Evolutionary conservation across 257 asterid species (phyloP).

Genomic region (Catharanthus roseus): DNA sequence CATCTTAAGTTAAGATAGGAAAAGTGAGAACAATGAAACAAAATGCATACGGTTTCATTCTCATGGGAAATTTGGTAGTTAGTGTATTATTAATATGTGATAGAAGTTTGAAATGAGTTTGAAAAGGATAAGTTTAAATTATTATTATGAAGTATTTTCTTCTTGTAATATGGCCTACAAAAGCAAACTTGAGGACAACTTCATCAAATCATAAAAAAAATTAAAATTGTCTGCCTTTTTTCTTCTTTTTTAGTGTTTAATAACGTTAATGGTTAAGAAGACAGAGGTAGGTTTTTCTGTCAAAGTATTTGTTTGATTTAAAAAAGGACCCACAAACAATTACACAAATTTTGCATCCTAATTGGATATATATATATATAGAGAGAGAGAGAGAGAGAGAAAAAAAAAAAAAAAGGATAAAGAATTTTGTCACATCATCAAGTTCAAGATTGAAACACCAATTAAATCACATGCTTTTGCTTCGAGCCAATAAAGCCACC

Average conservation of each 20-base stretch:
- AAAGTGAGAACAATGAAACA: too few species aligned
- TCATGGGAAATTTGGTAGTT: too few species aligned
- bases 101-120: not conserved
- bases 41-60: too few species aligned
- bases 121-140: constrained; percentile 10
- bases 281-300: constrained; percentile 11
- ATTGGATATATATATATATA: too few species aligned
- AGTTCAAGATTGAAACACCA: not conserved
- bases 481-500: constrained; percentile 1
- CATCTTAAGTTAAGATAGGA: too few species aligned
- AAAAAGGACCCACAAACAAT: constrained; percentile 12
- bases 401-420: too few species aligned
- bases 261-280: constrained; percentile 19
- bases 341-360: not conserved
- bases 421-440: too few species aligned
- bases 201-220: constrained; percentile 16
- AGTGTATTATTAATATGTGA: too few species aligned
- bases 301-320: not conserved
- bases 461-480: constrained; percentile 10
- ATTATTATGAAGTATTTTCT: too few species aligned
- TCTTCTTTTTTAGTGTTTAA: constrained; percentile 4
- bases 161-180: constrained; percentile 23
- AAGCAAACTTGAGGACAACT: constrained; percentile 12
- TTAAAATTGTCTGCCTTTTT: not conserved
- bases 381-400: too few species aligned